Base-by-base conservation (phyloP, 495 filamentous ascomycete species). In the Penicillium diatomitis region DNA sequence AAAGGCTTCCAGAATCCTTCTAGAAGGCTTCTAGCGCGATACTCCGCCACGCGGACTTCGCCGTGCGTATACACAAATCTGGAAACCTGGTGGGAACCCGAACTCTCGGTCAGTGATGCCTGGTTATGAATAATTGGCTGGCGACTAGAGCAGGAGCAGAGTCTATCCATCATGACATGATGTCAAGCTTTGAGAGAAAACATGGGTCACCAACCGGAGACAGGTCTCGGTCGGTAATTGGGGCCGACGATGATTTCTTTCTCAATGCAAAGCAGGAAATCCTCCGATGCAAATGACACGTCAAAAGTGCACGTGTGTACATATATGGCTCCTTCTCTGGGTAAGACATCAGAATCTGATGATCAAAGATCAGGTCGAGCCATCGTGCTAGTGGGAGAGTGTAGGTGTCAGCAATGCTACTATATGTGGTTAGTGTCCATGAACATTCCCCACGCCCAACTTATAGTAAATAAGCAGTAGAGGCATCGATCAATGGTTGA, bases 11-110 rank as follows among this genome's bases (percentile, higher is more conserved):
- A 60, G 58, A 63, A 64, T 32, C 31, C 29, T 70, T 70, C 67
- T 61, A 48, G 61, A 68, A 65, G 50, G 38, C 36, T 68, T 66
- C 65, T 67, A 62, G 66, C 45, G 61, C 43, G 27, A 47, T n/a
- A 9, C 4, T 51, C 56, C 37, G 52, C 56, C 49, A 59, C 53
- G 11, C 41, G 43, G 47, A 49, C 43, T 49, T 52, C 44, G 44
- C 52, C 52, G 48, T 32, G 12, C 42, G 20, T 20, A 11, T 32
- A 8, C 12, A 20, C 31, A 9, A 48, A 36, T 34, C 32, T 32
- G 32, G 27, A 27, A 37, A 11, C 3, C 3, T 3, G 27, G 10
- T 29, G 41, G 11, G 2, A 8, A 20, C 20, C 44, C 44, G 44
- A 20, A 27, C 10, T 44, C 27, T 33, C 41, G 41, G 41, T 29